These are phyloP conservation scores for Quercus aquifolioides DNA, from an alignment of 306 rosid genomes.

Conservation along the genomic window DNA sequence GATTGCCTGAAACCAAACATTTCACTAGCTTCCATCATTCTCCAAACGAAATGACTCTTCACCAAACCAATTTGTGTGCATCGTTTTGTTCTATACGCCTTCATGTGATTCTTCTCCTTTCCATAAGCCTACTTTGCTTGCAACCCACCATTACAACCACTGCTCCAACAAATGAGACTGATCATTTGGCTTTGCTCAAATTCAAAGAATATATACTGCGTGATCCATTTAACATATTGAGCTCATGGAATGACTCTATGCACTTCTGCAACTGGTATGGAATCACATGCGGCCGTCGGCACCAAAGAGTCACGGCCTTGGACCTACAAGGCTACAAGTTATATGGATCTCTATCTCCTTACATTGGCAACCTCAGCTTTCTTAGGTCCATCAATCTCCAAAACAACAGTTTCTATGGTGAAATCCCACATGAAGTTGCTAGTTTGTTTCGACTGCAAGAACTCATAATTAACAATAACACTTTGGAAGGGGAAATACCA, in stretches of 20 bases:
- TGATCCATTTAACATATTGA: slow-evolving; percentile 17
- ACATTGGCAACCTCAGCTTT: no score
- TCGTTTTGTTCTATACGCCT: background rate
- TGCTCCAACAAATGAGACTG: slow-evolving; percentile 10
- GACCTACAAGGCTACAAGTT: background rate
- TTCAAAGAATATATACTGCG: slow-evolving; percentile 21
- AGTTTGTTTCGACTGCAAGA: no score
- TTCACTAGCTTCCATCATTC: background rate
- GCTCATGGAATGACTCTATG: slow-evolving; percentile 35
- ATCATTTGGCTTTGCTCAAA: slow-evolving; percentile 28
- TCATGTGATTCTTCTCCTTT: background rate
- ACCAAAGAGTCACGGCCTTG: slow-evolving; percentile 30
- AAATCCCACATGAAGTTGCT: no score
- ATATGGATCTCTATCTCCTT: no score
- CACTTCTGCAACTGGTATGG: slow-evolving; percentile 45
- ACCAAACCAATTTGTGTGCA: background rate
- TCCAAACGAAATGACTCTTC: background rate
- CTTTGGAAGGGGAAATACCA: no score
- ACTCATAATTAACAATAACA: no score
- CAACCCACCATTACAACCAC: background rate
- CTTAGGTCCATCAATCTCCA: no score
- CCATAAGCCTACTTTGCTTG: background rate
- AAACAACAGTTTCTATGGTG: no score
- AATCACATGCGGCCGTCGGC: slow-evolving; percentile 22
- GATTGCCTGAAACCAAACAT: background rate